Conservation (phyloP, 495 filamentous ascomycete species). For the Daldinia loculata region DNA sequence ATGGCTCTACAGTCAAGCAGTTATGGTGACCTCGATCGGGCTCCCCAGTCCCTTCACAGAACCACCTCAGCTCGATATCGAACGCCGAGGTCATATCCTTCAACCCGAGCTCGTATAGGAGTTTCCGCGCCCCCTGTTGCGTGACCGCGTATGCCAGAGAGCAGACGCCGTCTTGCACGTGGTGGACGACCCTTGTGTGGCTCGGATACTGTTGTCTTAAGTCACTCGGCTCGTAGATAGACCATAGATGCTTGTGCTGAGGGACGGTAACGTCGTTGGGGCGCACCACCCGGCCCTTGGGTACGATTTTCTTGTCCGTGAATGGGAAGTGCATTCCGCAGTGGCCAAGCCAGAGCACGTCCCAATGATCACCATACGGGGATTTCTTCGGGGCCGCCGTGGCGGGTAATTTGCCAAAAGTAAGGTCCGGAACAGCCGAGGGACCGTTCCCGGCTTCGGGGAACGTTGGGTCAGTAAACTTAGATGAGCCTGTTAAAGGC, state of each 20-base stretch:
- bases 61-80: slow-evolving; percentile 44
- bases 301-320: slow-evolving; percentile 24
- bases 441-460: slow-evolving; percentile 15
- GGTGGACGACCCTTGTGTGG: slow-evolving; percentile 50
- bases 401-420: slow-evolving; percentile 41
- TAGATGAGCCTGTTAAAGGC: slow-evolving; percentile 26
- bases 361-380: slow-evolving; percentile 69
- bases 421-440: slow-evolving; percentile 21
- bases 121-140: slow-evolving; percentile 39
- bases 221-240: slow-evolving; percentile 37
- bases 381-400: slow-evolving; percentile 47
- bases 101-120: slow-evolving; percentile 46
- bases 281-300: slow-evolving; percentile 40
- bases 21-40: slow-evolving; percentile 34
- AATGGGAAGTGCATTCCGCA: slow-evolving; percentile 52
- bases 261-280: slow-evolving; percentile 44
- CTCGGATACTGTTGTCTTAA: slow-evolving; percentile 39
- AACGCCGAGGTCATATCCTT: slow-evolving; percentile 37
- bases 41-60: slow-evolving; percentile 42
- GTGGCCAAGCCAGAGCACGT: slow-evolving; percentile 65
- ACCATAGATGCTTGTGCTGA: slow-evolving; percentile 45
- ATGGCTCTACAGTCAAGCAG: slow-evolving; percentile 46
- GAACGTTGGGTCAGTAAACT: slow-evolving; percentile 40
- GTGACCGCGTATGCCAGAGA: slow-evolving; percentile 48
- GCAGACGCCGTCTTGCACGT: slow-evolving; percentile 48